These are phyloP conservation scores for baker's yeast (Saccharomyces cerevisiae) DNA, from an alignment of 805 yeast genomes.

Conservation along the genomic window DNA sequence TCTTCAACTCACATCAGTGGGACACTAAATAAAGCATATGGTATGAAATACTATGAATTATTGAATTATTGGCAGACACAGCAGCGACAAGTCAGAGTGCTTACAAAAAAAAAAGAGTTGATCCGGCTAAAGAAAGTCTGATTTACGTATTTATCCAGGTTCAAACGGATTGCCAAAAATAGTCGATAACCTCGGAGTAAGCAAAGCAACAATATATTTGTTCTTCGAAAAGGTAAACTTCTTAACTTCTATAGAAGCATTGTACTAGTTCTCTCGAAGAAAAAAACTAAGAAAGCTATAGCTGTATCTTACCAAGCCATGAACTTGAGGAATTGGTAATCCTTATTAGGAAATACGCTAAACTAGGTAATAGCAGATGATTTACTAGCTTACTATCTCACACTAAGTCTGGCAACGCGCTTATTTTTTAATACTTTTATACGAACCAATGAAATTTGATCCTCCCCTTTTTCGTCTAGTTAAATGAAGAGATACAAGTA, in stretches of 20 bases:
- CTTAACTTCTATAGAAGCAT: no score
- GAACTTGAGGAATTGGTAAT: neutral
- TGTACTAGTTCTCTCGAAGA: no score
- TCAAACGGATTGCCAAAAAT: no score
- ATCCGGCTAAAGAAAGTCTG: no score
- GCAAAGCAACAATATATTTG: no score
- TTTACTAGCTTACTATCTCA: neutral
- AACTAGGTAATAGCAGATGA: neutral
- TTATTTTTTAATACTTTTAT: neutral
- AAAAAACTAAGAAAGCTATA: no score
- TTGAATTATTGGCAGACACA: neutral
- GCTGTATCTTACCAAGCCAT: neutral
- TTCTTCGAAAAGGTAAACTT: no score
- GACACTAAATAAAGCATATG: neutral
- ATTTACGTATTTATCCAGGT: no score
- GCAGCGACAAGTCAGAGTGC: no score
- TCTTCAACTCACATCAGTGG: neutral
- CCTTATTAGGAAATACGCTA: neutral
- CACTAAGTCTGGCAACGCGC: neutral
- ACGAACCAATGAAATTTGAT: constrained; percentile 1
- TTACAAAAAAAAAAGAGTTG: no score
- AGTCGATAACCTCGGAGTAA: no score
- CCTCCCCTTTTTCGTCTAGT: neutral
- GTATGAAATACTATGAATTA: no score
- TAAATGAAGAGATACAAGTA: neutral